Conservation (phyloP, 495 filamentous ascomycete species). For the Melanomma pulvis-pyrius region DNA sequence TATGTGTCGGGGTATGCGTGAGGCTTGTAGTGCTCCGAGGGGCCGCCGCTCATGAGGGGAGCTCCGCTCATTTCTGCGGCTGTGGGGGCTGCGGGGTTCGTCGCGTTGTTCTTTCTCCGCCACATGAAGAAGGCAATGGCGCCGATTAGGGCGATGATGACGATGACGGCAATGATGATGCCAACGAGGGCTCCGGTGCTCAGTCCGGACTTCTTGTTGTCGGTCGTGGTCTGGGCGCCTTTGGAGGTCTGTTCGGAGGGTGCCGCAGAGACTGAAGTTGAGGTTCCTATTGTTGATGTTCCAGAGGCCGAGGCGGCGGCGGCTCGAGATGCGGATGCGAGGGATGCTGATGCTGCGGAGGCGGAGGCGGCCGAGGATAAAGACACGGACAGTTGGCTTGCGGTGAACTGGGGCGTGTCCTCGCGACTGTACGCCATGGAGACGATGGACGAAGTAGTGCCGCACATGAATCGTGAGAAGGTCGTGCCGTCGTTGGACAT, state of each 20-base stretch:
- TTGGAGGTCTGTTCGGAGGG: not conserved
- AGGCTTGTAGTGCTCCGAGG: conserved; percentile 4
- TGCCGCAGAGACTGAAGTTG: not conserved
- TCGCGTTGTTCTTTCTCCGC: conserved; percentile 1
- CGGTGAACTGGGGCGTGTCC: conserved; percentile 11
- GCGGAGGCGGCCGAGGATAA: not conserved
- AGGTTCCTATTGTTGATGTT: not conserved
- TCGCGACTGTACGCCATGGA: conserved; percentile 7
- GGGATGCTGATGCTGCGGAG: not conserved
- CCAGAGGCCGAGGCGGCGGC: not conserved
- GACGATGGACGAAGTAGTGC: conserved; percentile 3
- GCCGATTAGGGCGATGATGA: not conserved
- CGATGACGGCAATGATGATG: not conserved
- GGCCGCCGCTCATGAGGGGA: not conserved
- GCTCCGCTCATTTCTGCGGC: not conserved
- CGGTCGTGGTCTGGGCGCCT: not conserved
- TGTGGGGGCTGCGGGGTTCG: not conserved
- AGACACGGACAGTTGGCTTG: conserved; percentile 1
- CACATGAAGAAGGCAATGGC: conserved; percentile 7
- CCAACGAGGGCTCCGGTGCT: conserved; percentile 5
- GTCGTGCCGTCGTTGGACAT: conserved; percentile 11
- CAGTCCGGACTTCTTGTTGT: not conserved
- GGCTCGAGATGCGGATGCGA: conserved; percentile 6
- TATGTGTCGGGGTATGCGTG: not conserved
- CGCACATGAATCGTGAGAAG: conserved; percentile 23